Conservation (phyloP, 2,329 filamentous ascomycete genomes). For the Aschersonia sp. region DNA sequence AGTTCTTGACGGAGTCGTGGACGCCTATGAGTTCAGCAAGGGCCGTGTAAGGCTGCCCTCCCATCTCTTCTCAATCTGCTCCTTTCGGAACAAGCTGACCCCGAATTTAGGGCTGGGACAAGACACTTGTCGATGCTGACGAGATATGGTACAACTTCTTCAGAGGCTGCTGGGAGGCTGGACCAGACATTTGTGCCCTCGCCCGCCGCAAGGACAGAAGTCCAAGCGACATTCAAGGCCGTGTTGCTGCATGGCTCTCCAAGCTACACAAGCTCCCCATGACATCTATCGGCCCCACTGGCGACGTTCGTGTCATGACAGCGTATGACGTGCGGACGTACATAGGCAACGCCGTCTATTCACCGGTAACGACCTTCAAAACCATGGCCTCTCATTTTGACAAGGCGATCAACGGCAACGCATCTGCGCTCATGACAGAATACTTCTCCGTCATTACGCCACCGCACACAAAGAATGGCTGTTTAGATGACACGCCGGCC, state of each 20-base stretch:
- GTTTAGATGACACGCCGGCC: background rate
- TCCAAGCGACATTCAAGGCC: slow-evolving; percentile 3
- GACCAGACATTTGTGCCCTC: slow-evolving; percentile 2
- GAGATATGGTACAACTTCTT: slow-evolving; percentile 14
- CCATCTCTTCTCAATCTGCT: background rate
- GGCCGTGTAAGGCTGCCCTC: slow-evolving; percentile 9
- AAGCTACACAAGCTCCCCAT: slow-evolving; percentile 10
- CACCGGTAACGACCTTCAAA: slow-evolving; percentile 8
- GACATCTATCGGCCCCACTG: slow-evolving; percentile 6
- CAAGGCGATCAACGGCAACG: slow-evolving; percentile 2
- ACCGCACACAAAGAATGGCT: background rate
- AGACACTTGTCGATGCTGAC: slow-evolving; percentile 14
- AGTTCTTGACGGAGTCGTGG: slow-evolving; percentile 18
- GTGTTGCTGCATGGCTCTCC: slow-evolving; percentile 12
- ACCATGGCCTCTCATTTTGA: slow-evolving; percentile 1
- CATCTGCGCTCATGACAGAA: background rate
- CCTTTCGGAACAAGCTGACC: background rate
- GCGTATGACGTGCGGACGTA: slow-evolving; percentile 4
- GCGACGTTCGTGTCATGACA: slow-evolving; percentile 10
- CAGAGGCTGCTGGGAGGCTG: slow-evolving; percentile 14
- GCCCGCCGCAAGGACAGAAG: slow-evolving; percentile 1
- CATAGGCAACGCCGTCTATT: slow-evolving; percentile 14
- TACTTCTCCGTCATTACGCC: background rate
- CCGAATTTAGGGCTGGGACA: slow-evolving; percentile 11
- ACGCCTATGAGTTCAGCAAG: slow-evolving; percentile 16